Conservation (phyloP, 257 asterid species). For the Gentiana dahurica region DNA sequence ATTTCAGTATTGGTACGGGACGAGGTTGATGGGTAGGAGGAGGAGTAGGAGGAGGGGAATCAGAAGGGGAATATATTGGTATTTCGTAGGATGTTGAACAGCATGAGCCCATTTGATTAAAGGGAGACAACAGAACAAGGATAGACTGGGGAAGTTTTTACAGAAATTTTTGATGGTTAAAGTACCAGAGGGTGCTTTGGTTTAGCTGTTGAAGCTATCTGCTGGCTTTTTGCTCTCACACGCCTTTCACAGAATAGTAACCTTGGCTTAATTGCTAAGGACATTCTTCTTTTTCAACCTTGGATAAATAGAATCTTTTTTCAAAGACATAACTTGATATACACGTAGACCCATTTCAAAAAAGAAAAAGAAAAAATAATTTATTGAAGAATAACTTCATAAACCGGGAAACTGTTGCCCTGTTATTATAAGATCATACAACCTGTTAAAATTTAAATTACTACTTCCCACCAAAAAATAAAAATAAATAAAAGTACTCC, state of each 20-base stretch:
- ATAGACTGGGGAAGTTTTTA: not conserved
- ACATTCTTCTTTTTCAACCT: too few relatives aligned
- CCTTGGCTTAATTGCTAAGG: too few relatives aligned
- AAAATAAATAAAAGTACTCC: too few relatives aligned
- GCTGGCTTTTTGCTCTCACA: constrained; percentile 10
- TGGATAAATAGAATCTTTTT: too few relatives aligned
- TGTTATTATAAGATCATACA: too few relatives aligned
- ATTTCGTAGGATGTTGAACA: constrained; percentile 42
- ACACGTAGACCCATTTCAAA: too few relatives aligned
- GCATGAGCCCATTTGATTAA: constrained; percentile 38
- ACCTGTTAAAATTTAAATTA: too few relatives aligned
- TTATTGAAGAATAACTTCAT: too few relatives aligned
- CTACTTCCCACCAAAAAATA: too few relatives aligned
- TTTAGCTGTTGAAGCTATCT: constrained; percentile 22
- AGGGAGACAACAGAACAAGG: constrained; percentile 3
- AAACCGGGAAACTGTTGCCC: too few relatives aligned
- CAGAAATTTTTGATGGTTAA: constrained; percentile 2
- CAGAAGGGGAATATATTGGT: constrained; percentile 45
- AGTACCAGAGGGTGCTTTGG: constrained; percentile 44
- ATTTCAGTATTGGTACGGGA: constrained; percentile 6
- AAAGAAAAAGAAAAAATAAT: too few relatives aligned
- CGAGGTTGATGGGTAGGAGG: constrained; percentile 12
- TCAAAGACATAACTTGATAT: too few relatives aligned
- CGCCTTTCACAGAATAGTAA: not conserved
- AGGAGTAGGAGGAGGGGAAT: constrained; percentile 21